Base-by-base conservation (phyloP, 1,284 basidiomycete species). In the Moniliella sp. region DNA sequence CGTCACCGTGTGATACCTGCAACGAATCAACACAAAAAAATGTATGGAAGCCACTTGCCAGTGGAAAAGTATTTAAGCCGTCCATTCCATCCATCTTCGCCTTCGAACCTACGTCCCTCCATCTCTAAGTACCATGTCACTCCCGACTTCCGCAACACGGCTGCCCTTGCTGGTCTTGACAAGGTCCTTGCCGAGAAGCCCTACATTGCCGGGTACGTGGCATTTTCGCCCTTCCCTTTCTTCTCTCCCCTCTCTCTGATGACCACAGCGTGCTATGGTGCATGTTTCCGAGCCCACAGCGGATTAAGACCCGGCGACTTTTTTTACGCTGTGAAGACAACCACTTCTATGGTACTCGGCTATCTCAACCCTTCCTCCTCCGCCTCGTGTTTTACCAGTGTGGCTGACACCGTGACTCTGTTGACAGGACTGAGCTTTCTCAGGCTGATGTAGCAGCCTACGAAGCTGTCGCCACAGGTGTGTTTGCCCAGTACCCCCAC, bases 401-500 rank as follows among this genome's bases (percentile, higher is more conserved):
- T n/a, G 10, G 15, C n/a, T 15, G 12, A 13, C 21, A 16, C 18
- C 25, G 12, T 8, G 12, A n/a, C 15, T 15, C 30, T 32, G n/a
- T n/a, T n/a, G 12, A 14, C 57, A 97, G 88, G 43, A 82, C 81
- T 69, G 74, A 76, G 35, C 78, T 88, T 37, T 86, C 86, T 34
- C 86, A 94, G 67, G 84, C 88, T 43, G 88, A 99, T 67, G 84
- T n/a, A n/a, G 93, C 35, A 73, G 81, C 88, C 63, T 91, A 77
- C 75, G 80, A 81, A 63, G 51, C 68, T 33, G 66, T 69, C 34
- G 69, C 69, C 21, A n/a, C n/a, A n/a, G 67, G 71, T 45, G 70
- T 76, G 30, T 45, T 49, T 23, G 40, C 40, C 19, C 32, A 72
- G 40, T 72, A 72, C 66, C 79, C 82, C 39, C 72, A 84, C 65